A percentile compares a stretch with the other conserved stretches of the same genome.
phyloP scores from a whole-genome alignment of 768 basidiomycete species.

The Lactifluus echinatus region DNA sequence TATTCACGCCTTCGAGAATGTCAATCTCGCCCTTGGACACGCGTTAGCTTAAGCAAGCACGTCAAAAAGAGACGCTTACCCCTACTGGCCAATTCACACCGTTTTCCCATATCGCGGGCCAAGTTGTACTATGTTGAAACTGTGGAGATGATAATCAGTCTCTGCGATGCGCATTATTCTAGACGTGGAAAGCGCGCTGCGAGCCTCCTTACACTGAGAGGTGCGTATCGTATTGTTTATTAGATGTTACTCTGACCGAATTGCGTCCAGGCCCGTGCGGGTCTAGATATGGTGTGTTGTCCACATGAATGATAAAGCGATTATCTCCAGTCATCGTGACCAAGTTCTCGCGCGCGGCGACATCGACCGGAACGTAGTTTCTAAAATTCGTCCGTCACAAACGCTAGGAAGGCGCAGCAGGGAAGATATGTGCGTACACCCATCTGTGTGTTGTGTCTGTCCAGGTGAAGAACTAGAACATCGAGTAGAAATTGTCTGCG shows the following conservation, averaged over 20 bases:
- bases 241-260: constrained; percentile 13
- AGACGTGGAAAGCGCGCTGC: neutral
- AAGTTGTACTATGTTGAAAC: constrained; percentile 28
- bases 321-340: no score
- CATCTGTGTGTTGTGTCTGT: constrained; percentile 15
- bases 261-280: no score
- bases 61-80: no score
- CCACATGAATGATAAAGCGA: no score
- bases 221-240: constrained; percentile 13
- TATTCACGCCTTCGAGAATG: no score
- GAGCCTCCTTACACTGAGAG: constrained; percentile 36
- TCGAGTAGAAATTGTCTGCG: no score
- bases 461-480: constrained; percentile 12
- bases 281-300: constrained; percentile 2
- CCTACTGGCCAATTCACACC: constrained; percentile 45
- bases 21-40: no score
- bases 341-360: constrained; percentile 1
- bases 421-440: constrained; percentile 4
- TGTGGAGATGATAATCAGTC: no score
- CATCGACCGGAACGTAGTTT: constrained; percentile 6
- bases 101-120: constrained; percentile 54
- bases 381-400: neutral
- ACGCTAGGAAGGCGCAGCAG: neutral
- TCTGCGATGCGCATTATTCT: constrained; percentile 6
- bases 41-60: constrained; percentile 15